Evolutionary conservation across 306 rosid species (phyloP).

Genomic region (Oxytropis ochrocephala): DNA sequence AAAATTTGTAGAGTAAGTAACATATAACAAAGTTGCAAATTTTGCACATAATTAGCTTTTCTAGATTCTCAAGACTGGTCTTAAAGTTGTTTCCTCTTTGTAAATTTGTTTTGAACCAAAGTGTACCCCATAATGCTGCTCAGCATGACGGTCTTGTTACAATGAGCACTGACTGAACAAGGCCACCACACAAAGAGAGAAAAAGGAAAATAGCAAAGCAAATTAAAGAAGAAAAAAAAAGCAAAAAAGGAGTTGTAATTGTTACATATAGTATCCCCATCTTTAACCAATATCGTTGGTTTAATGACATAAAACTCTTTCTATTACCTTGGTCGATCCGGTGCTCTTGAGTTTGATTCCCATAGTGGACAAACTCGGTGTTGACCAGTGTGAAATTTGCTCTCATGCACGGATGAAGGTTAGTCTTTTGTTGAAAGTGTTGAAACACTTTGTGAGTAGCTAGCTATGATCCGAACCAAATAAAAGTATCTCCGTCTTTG

Average conservation of each 20-base stretch:
- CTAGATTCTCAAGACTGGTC: slow-evolving; percentile 64
- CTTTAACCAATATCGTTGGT: too few species aligned
- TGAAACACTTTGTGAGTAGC: too few species aligned
- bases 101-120: slow-evolving; percentile 32
- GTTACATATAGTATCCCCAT: slow-evolving; percentile 24
- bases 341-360: too few species aligned
- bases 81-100: slow-evolving; percentile 47
- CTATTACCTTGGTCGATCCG: too few species aligned
- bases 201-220: slow-evolving; percentile 40
- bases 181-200: slow-evolving; percentile 34
- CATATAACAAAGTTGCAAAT: slow-evolving; percentile 12
- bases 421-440: too few species aligned
- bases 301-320: too few species aligned
- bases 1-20: slow-evolving; percentile 16
- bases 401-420: too few species aligned
- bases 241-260: slow-evolving; percentile 24
- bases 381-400: too few species aligned
- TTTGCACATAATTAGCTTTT: slow-evolving; percentile 24
- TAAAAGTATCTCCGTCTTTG: too few species aligned
- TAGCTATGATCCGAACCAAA: too few species aligned
- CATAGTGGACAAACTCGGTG: too few species aligned
- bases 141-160: too few species aligned
- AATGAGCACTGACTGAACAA: slow-evolving; percentile 22
- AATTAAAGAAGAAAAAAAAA: slow-evolving; percentile 42
- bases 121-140: slow-evolving; percentile 33